Evolutionary conservation across 202 grass and related monocot species (phyloP), one percentile per base, ranked within the genome.

Genomic region (Cymbopogon flexuosus): DNA sequence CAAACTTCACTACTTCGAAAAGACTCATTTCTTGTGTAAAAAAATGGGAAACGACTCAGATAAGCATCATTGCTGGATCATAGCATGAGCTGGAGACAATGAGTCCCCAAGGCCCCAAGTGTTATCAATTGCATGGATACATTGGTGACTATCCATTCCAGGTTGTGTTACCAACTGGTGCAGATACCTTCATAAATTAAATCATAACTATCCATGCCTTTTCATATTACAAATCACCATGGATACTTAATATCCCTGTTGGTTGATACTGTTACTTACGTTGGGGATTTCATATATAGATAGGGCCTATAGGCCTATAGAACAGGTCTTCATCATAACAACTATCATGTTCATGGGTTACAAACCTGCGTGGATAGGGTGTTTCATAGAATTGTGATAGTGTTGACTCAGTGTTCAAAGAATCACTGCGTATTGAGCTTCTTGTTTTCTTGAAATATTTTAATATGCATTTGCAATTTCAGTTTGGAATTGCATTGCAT

Each of bases 381-480:
- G 3, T 60, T 60, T 0, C 24, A 2, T 24, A 60, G 57, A 24
- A 4, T 5, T 60, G 22, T 60, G 4, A 22, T 60, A 27, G 57
- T 60, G 57, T 60, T 4, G 10, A 27, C 6, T 60, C 10, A 21
- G n/a, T 57, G 7, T 42, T 10, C 3, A 69, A 37, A 45, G 23
- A 80, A 58, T 43, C 5, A 68, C 65, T 30, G 45, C 39, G 19
- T 3, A 8, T 22, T 30, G 36, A 66, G 37, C 13, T 75, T 13
- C 31, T 88, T 27, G 18, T 40, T 58, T 84, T 80, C 33, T 70
- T 80, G 7, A 51, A 13, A 3, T 72, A 65, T 24, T 77, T 59
- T 33, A 41, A 16, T 12, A 57, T 39, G n/a, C 35, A 7, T 77
- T 65, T 81, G n/a, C 14, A 21, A 52, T 88, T 24, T 57, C 34